A percentile compares a stretch with the other conserved stretches of the same genome.
Evolutionary conservation across 306 rosid species (phyloP).

Genomic region (Astragalus glycyphyllos): DNA sequence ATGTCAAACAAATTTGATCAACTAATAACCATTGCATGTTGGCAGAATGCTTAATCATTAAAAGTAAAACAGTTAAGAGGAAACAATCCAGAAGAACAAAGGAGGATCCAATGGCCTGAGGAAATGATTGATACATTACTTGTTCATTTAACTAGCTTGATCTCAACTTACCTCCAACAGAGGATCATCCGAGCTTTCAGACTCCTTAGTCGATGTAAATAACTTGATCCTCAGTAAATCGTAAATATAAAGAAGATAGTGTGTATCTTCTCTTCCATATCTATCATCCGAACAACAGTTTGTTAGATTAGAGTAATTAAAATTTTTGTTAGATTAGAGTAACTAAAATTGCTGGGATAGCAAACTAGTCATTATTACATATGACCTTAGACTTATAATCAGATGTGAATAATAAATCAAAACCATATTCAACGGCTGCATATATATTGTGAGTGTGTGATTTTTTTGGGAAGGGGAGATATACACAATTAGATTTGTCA

Average conservation of each 20-base stretch:
- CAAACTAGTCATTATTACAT: slow-evolving; percentile 32
- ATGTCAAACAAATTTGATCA: slow-evolving; percentile 31
- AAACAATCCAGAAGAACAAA: slow-evolving; percentile 34
- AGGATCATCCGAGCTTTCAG: slow-evolving; percentile 66
- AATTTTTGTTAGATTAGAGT: slow-evolving; percentile 46
- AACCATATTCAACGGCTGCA: neutral
- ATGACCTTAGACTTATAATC: slow-evolving; percentile 29
- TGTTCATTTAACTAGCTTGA: slow-evolving; percentile 31
- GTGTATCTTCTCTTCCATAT: slow-evolving; percentile 98
- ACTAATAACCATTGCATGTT: neutral
- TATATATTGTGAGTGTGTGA: neutral
- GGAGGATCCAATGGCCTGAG: slow-evolving; percentile 1
- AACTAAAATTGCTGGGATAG: slow-evolving; percentile 30
- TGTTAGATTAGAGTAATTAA: slow-evolving; percentile 46
- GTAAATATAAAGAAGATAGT: slow-evolving; percentile 82
- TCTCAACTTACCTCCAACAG: slow-evolving; percentile 71
- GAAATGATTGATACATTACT: slow-evolving; percentile 35
- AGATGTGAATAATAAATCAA: slow-evolving; percentile 17
- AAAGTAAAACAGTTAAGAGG: slow-evolving; percentile 26
- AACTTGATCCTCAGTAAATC: slow-evolving; percentile 78
- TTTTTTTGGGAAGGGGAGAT: neutral
- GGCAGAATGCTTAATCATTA: slow-evolving; percentile 17
- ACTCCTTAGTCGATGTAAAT: slow-evolving; percentile 64
- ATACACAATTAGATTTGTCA: slow-evolving; percentile 6
- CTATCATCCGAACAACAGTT: slow-evolving; percentile 57